phyloP scores from a whole-genome alignment of 1,284 basidiomycete genomes.

The Athelia sp. region DNA sequence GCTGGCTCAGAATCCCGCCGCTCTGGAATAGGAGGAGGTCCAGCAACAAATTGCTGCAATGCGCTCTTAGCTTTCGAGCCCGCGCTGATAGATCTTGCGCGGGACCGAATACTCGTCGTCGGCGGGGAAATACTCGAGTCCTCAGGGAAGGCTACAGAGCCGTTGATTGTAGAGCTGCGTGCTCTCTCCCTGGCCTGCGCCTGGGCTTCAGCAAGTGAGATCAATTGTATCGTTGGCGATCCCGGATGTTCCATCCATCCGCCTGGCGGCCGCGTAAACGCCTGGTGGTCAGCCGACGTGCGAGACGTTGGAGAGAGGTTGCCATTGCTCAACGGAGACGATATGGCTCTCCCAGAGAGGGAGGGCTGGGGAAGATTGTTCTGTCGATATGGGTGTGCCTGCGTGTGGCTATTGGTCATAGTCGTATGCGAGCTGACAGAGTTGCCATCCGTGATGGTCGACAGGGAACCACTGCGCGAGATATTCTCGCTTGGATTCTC shows the following conservation, averaged over 20 bases:
- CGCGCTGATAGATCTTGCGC: constrained; percentile 58
- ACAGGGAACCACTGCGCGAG: constrained; percentile 44
- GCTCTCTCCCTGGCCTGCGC: constrained; percentile 49
- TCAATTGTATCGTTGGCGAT: constrained; percentile 54
- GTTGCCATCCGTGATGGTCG: constrained; percentile 46
- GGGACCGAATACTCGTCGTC: constrained; percentile 25
- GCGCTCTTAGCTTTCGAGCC: constrained; percentile 46
- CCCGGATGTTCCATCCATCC: constrained; percentile 44
- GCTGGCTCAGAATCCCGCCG: constrained; percentile 33
- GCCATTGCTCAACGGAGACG: constrained; percentile 38
- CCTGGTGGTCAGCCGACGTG: background rate
- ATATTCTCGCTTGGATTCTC: constrained; percentile 21
- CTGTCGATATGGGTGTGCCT: background rate
- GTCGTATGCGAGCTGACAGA: constrained; percentile 26
- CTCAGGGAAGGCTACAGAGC: constrained; percentile 21
- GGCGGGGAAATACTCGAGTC: constrained; percentile 18
- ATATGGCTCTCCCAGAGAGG: constrained; percentile 46
- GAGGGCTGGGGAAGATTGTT: no score
- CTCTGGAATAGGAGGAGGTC: constrained; percentile 26
- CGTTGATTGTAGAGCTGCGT: constrained; percentile 43
- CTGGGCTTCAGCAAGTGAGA: constrained; percentile 72
- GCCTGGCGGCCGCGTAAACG: constrained; percentile 20
- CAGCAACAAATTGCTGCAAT: constrained; percentile 35
- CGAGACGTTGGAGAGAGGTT: constrained; percentile 8
- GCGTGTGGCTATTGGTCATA: background rate